These are phyloP conservation scores for Solanum peruvianum DNA, from an alignment of 257 asterid genomes.

Conservation along the genomic window DNA sequence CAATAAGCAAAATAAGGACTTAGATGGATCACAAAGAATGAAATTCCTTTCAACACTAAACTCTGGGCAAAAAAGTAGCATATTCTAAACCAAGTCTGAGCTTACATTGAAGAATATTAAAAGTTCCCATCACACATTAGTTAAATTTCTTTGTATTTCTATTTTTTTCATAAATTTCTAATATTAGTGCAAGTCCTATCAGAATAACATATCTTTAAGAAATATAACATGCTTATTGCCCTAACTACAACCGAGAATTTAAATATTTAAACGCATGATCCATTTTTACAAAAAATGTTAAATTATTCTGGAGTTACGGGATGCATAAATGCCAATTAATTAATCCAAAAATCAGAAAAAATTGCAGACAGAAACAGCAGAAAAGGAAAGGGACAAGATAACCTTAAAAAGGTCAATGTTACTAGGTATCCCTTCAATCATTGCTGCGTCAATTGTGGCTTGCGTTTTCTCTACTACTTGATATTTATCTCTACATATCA, in stretches of 20 bases:
- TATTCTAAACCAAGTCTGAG: not conserved
- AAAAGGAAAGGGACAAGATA: not conserved
- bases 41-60: not conserved
- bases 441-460: conserved; percentile 93
- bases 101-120: not conserved
- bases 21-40: not conserved
- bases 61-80: not conserved
- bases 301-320: not conserved
- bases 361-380: not conserved
- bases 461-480: conserved; percentile 80
- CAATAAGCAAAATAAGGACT: not conserved
- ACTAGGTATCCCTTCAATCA: conserved; percentile 94
- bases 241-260: not conserved
- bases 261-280: not conserved
- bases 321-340: not conserved
- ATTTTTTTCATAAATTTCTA: not conserved
- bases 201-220: not conserved
- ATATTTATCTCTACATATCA: conserved; percentile 56
- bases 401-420: conserved; percentile 97
- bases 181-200: not conserved
- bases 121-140: not conserved
- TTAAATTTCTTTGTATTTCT: not conserved
- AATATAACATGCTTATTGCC: not conserved
- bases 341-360: not conserved
- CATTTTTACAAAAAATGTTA: not conserved